A percentile compares a stretch with the other conserved stretches of the same genome.
Evolutionary conservation across 495 filamentous ascomycete species (phyloP).

Genomic region (Podospora appendiculata): DNA sequence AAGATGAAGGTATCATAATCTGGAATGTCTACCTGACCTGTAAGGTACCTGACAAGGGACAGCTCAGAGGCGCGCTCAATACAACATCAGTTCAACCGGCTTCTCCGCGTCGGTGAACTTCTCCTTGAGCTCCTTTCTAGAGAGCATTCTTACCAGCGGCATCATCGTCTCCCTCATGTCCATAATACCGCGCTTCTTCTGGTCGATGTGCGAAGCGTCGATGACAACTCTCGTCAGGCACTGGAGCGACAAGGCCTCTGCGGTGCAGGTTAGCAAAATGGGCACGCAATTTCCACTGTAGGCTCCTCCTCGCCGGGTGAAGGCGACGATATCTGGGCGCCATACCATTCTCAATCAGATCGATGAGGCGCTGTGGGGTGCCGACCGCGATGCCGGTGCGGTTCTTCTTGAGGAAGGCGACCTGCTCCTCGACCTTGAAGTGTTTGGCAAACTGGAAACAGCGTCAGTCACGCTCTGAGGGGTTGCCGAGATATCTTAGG

Average conservation of each 20-base stretch:
- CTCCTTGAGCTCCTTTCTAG: constrained; percentile 57
- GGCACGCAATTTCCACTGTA: neutral
- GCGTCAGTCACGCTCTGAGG: neutral
- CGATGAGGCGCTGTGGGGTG: constrained; percentile 73
- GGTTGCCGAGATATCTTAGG: neutral
- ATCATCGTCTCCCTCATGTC: constrained; percentile 87
- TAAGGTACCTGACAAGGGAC: neutral
- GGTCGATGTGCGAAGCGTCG: constrained; percentile 83
- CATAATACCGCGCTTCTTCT: constrained; percentile 84
- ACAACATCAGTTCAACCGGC: constrained; percentile 54
- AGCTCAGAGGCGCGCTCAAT: constrained; percentile 18
- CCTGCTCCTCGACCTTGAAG: constrained; percentile 85
- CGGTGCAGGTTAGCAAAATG: constrained; percentile 10
- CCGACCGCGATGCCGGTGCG: constrained; percentile 82
- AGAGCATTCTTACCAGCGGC: constrained; percentile 63
- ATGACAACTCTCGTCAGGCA: constrained; percentile 73
- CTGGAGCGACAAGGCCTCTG: constrained; percentile 60
- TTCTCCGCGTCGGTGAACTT: constrained; percentile 49
- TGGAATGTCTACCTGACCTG: neutral
- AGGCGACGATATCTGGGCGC: neutral
- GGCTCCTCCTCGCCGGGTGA: no score
- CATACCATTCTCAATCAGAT: constrained; percentile 70
- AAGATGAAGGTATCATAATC: no score
- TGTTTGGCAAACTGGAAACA: constrained; percentile 95
- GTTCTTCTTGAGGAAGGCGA: constrained; percentile 60